Conservation (phyloP, 352 stramenopile species). For the Stramenopiles sp. region DNA sequence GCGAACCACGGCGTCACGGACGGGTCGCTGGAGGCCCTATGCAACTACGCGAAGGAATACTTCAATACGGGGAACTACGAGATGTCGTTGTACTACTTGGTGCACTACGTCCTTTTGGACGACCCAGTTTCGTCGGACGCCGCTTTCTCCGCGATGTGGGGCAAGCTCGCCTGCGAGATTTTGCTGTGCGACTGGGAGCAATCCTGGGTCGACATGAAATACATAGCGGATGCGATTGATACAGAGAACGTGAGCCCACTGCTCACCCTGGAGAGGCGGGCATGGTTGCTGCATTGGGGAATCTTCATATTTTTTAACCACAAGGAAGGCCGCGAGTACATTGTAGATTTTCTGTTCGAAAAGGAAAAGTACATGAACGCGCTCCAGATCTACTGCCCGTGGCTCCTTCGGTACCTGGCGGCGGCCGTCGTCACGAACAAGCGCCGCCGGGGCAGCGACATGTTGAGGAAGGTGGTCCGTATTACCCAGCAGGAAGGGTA, state of each 20-base stretch:
- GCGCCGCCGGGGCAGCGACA: conserved; percentile 50
- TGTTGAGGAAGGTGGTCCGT: conserved; percentile 84
- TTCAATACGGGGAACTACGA: background rate
- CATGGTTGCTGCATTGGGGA: conserved; percentile 93
- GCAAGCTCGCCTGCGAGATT: conserved; percentile 84
- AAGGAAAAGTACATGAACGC: conserved; percentile 69
- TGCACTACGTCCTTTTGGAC: background rate
- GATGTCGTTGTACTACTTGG: background rate
- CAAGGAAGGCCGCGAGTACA: conserved; percentile 75
- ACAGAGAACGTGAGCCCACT: conserved; percentile 36
- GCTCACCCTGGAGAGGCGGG: conserved; percentile 84
- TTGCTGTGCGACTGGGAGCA: conserved; percentile 88
- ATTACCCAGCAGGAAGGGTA: conserved; percentile 76
- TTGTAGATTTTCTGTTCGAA: conserved; percentile 89
- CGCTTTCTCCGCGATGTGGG: conserved; percentile 36
- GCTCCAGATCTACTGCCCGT: conserved; percentile 94
- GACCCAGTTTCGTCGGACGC: conserved; percentile 8
- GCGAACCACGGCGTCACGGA: background rate
- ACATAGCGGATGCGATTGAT: conserved; percentile 80
- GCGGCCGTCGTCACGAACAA: conserved; percentile 92
- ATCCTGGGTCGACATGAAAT: conserved; percentile 68
- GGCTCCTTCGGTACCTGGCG: conserved; percentile 87
- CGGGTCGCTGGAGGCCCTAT: background rate
- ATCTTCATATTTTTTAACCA: conserved; percentile 81
- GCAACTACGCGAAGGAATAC: background rate